Conservation (phyloP, 306 rosid species). For the Trifolium fragiferum region DNA sequence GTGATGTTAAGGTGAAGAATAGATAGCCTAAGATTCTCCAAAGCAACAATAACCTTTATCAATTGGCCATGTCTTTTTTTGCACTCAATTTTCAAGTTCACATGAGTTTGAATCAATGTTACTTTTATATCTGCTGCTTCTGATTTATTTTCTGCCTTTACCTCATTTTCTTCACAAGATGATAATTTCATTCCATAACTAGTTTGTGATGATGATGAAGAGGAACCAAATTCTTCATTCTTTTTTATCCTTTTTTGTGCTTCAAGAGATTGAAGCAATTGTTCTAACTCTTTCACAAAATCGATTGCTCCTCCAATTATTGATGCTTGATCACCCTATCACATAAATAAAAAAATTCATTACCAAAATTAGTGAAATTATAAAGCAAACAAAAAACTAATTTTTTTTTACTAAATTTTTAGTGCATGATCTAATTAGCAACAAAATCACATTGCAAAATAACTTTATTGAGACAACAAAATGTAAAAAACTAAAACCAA, state of each 20-base stretch:
- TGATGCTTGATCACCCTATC: slow-evolving; percentile 97
- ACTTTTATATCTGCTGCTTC: slow-evolving; percentile 69
- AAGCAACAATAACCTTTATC: slow-evolving; percentile 73
- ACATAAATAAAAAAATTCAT: neutral
- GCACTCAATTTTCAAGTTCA: slow-evolving; percentile 81
- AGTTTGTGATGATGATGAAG: slow-evolving; percentile 30
- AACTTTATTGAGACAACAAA: too few species aligned
- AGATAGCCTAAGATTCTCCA: slow-evolving; percentile 78
- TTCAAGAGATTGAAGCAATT: slow-evolving; percentile 74
- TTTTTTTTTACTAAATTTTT: neutral
- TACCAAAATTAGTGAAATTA: neutral
- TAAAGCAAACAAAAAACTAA: neutral
- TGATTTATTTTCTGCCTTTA: slow-evolving; percentile 72
- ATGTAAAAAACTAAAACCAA: neutral
- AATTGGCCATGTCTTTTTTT: slow-evolving; percentile 66
- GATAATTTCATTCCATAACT: slow-evolving; percentile 47
- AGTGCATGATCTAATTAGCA: neutral
- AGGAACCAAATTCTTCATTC: slow-evolving; percentile 44
- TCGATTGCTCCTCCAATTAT: slow-evolving; percentile 96
- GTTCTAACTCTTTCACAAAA: slow-evolving; percentile 95
- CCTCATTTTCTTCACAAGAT: slow-evolving; percentile 51
- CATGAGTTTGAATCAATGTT: slow-evolving; percentile 88
- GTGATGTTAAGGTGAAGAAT: slow-evolving; percentile 89
- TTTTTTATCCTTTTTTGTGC: slow-evolving; percentile 67
- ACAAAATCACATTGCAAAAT: too few species aligned